Evolutionary conservation across 495 filamentous ascomycete species (phyloP).

Genomic region (Aspergillus bertholletiae): DNA sequence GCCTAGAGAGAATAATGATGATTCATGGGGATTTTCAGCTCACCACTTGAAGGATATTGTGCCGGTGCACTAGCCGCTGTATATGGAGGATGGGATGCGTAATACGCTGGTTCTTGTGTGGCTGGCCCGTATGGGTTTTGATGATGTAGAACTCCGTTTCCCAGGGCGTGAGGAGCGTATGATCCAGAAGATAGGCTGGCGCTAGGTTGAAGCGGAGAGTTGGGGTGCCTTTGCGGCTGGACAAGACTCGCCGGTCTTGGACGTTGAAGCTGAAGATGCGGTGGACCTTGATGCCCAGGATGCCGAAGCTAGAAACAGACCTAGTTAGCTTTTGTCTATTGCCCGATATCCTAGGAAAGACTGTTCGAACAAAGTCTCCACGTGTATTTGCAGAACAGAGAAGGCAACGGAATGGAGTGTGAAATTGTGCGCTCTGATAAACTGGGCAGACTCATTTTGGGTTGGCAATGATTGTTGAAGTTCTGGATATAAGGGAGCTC

Average conservation of each 20-base stretch:
- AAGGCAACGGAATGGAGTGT: background rate
- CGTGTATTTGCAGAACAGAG: background rate
- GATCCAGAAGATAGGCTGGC: constrained; percentile 50
- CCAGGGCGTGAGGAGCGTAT: constrained; percentile 53
- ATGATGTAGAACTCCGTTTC: constrained; percentile 41
- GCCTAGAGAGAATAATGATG: background rate
- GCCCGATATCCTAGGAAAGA: background rate
- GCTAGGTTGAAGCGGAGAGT: constrained; percentile 42
- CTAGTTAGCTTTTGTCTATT: constrained; percentile 3
- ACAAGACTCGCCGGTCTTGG: constrained; percentile 61
- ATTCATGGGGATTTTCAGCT: constrained; percentile 28
- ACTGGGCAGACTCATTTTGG: background rate
- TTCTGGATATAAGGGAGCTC: background rate
- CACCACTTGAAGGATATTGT: constrained; percentile 78
- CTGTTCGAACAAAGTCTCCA: background rate
- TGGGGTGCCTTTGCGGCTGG: constrained; percentile 60
- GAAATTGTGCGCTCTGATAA: background rate
- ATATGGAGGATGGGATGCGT: constrained; percentile 67
- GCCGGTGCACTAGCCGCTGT: constrained; percentile 63
- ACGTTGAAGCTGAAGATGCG: constrained; percentile 46
- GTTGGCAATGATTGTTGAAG: background rate
- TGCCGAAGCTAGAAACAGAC: constrained; percentile 33
- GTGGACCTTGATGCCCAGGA: constrained; percentile 26
- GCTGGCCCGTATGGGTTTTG: constrained; percentile 55
- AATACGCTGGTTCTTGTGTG: constrained; percentile 67